Base-by-base conservation (phyloP, 192 early-diverging fungal species). In the Linnemannia exigua region DNA sequence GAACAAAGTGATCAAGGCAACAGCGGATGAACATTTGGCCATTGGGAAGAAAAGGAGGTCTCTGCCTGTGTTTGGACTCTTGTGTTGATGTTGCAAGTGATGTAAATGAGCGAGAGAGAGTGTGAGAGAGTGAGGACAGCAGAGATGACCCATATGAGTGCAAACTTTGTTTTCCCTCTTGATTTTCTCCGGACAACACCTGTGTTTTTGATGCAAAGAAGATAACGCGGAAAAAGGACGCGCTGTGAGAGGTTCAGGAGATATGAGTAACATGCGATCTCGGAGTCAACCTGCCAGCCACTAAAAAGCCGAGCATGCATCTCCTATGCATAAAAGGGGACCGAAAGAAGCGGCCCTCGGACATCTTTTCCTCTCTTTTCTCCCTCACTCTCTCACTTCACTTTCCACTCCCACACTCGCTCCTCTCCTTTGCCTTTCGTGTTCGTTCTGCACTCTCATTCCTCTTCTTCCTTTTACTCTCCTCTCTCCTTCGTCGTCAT, bases 111-210 rank as follows among this genome's bases (percentile, higher is more conserved):
- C 41, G 41, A 44, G 15, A 4, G 15, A 50, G 48, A 51, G 28
- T 14, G 8, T 3, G 41, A 31, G 28, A 12, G 54, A n/a, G 25
- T 61, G 54, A 61, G 54, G n/a, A 2, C 54, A 1, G 25, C 12
- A 54, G 22, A 11, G 33, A 58, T 78, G 76, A 70, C 76, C 76
- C 46, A 78, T 70, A 70, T 78, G 76, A 58, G 14, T 63, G 28
- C 58, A 63, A 63, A 63, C 58, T 25, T 63, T 63, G 58, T 63
- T 63, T 63, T 31, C 28, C 31, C 28, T 31, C 25, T n/a, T 6
- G 22, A 25, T 54, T 63, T 63, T 63, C 58, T 63, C 58, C 58
- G 58, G 58, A 63, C 25, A 22, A 25, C 58, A 22, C 12, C n/a
- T n/a, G n/a, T n/a, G n/a, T n/a, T 31, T 63, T 63, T 25, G 6